Percentiles rank a stretch among this genome's conserved stretches.
Evolutionary conservation across 257 asterid genomes (phyloP).

Genomic region (Eustoma russellianum): DNA sequence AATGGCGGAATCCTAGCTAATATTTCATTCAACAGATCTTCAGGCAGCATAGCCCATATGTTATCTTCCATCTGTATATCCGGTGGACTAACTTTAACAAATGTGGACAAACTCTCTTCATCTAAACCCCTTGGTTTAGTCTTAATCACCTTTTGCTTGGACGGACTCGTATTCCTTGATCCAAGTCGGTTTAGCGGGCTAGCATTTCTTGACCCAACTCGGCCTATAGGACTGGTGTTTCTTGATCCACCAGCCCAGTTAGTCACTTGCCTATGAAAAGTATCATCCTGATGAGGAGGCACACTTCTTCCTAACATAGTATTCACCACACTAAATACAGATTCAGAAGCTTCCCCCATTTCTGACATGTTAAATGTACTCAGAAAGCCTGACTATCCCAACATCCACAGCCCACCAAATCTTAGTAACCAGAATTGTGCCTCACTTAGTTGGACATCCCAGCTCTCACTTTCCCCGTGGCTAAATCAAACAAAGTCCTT

Average conservation of each 20-base stretch:
- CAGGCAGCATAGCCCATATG: constrained; percentile 85
- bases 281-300: constrained; percentile 53
- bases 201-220: constrained; percentile 63
- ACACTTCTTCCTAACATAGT: constrained; percentile 40
- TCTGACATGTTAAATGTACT: constrained; percentile 15
- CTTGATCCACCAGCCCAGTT: constrained; percentile 64
- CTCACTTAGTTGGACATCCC: background rate
- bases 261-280: constrained; percentile 40
- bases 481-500: constrained; percentile 7
- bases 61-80: constrained; percentile 82
- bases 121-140: constrained; percentile 80
- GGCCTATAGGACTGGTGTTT: constrained; percentile 78
- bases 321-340: constrained; percentile 36
- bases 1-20: constrained; percentile 91
- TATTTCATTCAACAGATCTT: constrained; percentile 68
- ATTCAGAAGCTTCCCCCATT: constrained; percentile 56
- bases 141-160: constrained; percentile 54
- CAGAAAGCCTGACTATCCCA: constrained; percentile 10
- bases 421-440: constrained; percentile 5
- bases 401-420: background rate
- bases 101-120: constrained; percentile 61
- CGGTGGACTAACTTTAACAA: constrained; percentile 43
- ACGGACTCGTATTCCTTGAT: constrained; percentile 72
- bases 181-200: constrained; percentile 66
- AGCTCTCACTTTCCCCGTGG: background rate